These are phyloP conservation scores for Phyllosticta citribraziliensis DNA, from an alignment of 2,329 filamentous ascomycete genomes.

Conservation along the genomic window DNA sequence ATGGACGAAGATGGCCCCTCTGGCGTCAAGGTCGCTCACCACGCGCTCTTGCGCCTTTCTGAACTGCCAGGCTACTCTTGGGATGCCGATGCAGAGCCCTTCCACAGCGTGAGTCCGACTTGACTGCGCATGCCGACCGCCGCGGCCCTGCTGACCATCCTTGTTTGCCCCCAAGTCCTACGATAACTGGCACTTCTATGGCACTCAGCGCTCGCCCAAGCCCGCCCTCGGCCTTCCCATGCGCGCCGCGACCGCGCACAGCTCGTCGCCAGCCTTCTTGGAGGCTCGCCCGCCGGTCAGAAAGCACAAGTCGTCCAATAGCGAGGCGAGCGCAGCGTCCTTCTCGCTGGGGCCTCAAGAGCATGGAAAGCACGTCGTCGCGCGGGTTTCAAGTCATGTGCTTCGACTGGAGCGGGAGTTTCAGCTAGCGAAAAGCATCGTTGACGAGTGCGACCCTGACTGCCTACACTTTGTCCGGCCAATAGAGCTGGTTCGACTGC, in stretches of 20 bases:
- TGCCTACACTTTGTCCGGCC: constrained; percentile 70
- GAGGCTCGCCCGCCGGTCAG: constrained; percentile 20
- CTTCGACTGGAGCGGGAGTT: constrained; percentile 80
- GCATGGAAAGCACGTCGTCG: constrained; percentile 53
- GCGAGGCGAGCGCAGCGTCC: constrained; percentile 25
- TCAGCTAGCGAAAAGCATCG: constrained; percentile 67
- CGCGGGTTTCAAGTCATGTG: constrained; percentile 71
- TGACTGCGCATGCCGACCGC: background rate
- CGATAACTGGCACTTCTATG: constrained; percentile 66
- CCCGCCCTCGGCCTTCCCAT: background rate
- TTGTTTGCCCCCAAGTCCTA: constrained; percentile 47
- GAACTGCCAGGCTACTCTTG: constrained; percentile 31
- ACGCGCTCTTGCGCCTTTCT: constrained; percentile 25
- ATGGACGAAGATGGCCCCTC: constrained; percentile 8
- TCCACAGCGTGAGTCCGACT: constrained; percentile 33
- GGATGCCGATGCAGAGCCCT: constrained; percentile 33
- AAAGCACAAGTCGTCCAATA: constrained; percentile 26
- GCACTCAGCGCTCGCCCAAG: constrained; percentile 20
- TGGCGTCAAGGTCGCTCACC: constrained; percentile 19
- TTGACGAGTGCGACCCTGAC: constrained; percentile 59
- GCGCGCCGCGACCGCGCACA: constrained; percentile 16
- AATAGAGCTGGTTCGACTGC: constrained; percentile 66
- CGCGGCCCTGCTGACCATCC: constrained; percentile 14
- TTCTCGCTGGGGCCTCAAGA: constrained; percentile 29
- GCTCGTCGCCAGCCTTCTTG: constrained; percentile 22